Base-by-base conservation (phyloP, 2,329 filamentous ascomycete genomes). In the Colletotrichum filicis region DNA sequence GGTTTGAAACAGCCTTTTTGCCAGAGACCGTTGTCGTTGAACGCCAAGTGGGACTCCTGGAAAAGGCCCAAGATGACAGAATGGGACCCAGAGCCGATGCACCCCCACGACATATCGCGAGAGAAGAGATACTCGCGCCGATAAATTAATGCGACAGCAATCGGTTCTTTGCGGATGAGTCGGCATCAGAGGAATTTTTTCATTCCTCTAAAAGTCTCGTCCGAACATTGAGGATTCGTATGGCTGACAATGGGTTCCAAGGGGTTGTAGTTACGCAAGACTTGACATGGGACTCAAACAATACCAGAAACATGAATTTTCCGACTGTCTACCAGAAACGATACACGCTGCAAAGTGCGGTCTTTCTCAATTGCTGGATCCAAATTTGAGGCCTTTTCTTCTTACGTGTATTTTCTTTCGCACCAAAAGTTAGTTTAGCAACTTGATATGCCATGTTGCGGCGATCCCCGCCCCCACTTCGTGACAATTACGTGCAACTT, bases 11-110 rank as follows among this genome's bases (percentile, higher is more conserved):
- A 49, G 28, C 32, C 58, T 64, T 71, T 58, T n/a, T 49, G 56
- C 55, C 42, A 42, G 30, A 70, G 22, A 71, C 35, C 57, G 58
- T 46, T 28, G 58, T 68, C 30, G 68, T 67, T 61, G 22, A 71
- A 49, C 57, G 63, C 68, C 64, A 68, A 71, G 69, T 63, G 65
- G 58, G 57, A 71, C 68, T 71, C 65, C 56, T 67, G 42, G 56
- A 30, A 63, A 68, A 61, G 65, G 46, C 62, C 26, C 68, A 26
- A 14, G 19, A 59, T 37, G 55, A 62, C 42, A 56, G 28, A 32
- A 26, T 16, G 28, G 32, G 37, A 12, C 19, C n/a, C 30, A 32
- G 35, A 49, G 16, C 19, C 42, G 42, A 49, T 49, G 42, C 42
- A n/a, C 42, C 42, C 42, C 42, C 16, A 19, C 42, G 19, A 49